A percentile compares a stretch with the other conserved stretches of the same genome.
Evolutionary conservation across 140 eudicot species (phyloP).

Genomic region (Stevia rebaudiana): DNA sequence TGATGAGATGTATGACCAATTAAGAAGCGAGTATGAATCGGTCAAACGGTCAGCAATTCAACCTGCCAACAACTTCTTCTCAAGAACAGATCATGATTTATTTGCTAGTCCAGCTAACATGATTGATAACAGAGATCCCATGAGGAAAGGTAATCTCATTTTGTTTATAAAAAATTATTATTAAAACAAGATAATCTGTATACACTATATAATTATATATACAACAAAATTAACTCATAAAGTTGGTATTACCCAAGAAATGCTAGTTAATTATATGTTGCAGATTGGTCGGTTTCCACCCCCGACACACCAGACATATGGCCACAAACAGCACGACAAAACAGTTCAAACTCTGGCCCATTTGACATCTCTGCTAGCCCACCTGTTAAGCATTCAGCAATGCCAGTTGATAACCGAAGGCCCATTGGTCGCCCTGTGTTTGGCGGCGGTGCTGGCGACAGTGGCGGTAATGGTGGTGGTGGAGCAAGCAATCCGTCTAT

Average conservation of each 20-base stretch:
- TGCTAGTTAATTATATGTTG: slow-evolving; percentile 74
- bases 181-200: neutral
- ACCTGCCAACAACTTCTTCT: slow-evolving; percentile 66
- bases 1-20: slow-evolving; percentile 90
- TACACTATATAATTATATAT: too few species aligned
- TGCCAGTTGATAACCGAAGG: slow-evolving; percentile 65
- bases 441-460: slow-evolving; percentile 40
- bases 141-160: slow-evolving; percentile 65
- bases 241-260: slow-evolving; percentile 43
- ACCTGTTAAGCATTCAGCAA: slow-evolving; percentile 54
- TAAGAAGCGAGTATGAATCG: slow-evolving; percentile 80
- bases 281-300: slow-evolving; percentile 89
- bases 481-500: slow-evolving; percentile 71
- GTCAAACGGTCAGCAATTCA: slow-evolving; percentile 81
- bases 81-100: slow-evolving; percentile 66
- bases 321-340: slow-evolving; percentile 70
- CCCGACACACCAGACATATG: slow-evolving; percentile 97
- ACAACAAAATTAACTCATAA: slow-evolving; percentile 9
- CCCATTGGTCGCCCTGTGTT: slow-evolving; percentile 43
- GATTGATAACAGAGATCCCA: slow-evolving; percentile 71
- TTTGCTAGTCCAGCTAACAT: slow-evolving; percentile 72
- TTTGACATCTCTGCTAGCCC: slow-evolving; percentile 63
- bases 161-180: slow-evolving; percentile 21
- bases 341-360: slow-evolving; percentile 65
- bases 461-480: slow-evolving; percentile 45